phyloP scores from a whole-genome alignment of 345 rosid genomes.

The Linum lewisii region DNA sequence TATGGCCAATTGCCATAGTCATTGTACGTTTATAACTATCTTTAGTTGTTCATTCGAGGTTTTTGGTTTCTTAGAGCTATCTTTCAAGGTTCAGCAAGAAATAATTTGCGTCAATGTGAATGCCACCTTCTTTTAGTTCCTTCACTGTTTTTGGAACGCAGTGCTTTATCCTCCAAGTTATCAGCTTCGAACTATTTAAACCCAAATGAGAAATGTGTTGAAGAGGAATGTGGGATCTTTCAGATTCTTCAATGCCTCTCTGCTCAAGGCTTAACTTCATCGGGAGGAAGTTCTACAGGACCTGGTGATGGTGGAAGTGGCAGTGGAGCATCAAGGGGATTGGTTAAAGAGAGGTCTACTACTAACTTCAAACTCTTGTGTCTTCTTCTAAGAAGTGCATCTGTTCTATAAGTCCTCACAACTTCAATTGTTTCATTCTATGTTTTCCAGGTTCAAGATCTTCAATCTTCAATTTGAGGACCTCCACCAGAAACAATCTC shows the following conservation, averaged over 20 bases:
- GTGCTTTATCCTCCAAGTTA: too few relatives aligned
- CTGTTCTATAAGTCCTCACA: not conserved
- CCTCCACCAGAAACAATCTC: conserved; percentile 94
- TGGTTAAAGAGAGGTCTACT: conserved; percentile 76
- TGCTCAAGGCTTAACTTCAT: conserved; percentile 80
- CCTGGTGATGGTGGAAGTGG: conserved; percentile 69
- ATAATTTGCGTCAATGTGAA: not conserved
- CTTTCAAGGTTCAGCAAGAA: not conserved
- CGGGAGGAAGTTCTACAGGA: conserved; percentile 76
- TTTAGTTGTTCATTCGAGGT: too few relatives aligned
- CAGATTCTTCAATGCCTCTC: conserved; percentile 84
- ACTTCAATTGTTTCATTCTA: not conserved
- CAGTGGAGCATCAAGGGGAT: conserved; percentile 81
- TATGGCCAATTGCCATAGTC: too few relatives aligned
- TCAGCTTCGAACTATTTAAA: too few relatives aligned
- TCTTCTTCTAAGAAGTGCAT: too few relatives aligned
- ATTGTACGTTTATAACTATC: too few relatives aligned
- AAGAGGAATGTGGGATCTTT: not conserved
- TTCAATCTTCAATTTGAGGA: conserved; percentile 92
- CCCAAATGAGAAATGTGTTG: not conserved
- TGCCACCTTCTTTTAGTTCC: not conserved
- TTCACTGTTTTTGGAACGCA: too few relatives aligned
- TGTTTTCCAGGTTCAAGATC: conserved; percentile 56
- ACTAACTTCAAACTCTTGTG: not conserved
- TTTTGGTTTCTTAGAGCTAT: too few relatives aligned